Evolutionary conservation across 805 yeast genomes (phyloP).

Genomic region (Priceomyces carsonii): DNA sequence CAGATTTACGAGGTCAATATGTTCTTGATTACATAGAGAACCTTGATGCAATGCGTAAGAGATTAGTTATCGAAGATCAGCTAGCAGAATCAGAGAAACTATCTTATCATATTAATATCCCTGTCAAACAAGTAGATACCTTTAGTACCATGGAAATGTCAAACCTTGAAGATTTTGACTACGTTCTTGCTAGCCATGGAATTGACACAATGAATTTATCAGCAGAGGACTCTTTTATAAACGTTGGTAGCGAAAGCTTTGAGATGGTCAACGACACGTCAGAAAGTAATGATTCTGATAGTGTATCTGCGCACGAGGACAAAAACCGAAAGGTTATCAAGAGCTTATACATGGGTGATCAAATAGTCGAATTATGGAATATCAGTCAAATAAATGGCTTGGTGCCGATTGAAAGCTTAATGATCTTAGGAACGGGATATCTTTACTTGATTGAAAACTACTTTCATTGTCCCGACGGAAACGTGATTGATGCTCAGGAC

Average conservation of each 20-base stretch:
- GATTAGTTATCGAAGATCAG: conserved; percentile 57
- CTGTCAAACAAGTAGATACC: conserved; percentile 22
- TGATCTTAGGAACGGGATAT: conserved; percentile 66
- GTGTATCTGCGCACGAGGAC: conserved; percentile 48
- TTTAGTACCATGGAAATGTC: conserved; percentile 1
- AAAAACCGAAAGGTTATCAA: conserved; percentile 74
- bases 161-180: conserved; percentile 16
- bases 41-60: conserved; percentile 62
- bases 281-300: conserved; percentile 15
- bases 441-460: conserved; percentile 71
- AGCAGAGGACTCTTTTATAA: conserved; percentile 11
- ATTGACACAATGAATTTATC: conserved; percentile 28
- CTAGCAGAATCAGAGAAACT: conserved; percentile 45
- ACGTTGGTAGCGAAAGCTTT: conserved; percentile 29
- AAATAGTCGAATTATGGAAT: conserved; percentile 71
- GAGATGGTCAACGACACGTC: conserved; percentile 47
- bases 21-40: conserved; percentile 71
- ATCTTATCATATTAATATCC: conserved; percentile 42
- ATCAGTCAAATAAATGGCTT: conserved; percentile 74
- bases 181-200: conserved; percentile 18
- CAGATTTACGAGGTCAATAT: conserved; percentile 32
- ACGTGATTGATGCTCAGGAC: conserved; percentile 64
- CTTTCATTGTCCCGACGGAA: conserved; percentile 52
- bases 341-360: conserved; percentile 68
- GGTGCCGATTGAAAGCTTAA: conserved; percentile 72